Evolutionary conservation across 306 rosid genomes (phyloP).

Genomic region (Astragalus membranaceus): DNA sequence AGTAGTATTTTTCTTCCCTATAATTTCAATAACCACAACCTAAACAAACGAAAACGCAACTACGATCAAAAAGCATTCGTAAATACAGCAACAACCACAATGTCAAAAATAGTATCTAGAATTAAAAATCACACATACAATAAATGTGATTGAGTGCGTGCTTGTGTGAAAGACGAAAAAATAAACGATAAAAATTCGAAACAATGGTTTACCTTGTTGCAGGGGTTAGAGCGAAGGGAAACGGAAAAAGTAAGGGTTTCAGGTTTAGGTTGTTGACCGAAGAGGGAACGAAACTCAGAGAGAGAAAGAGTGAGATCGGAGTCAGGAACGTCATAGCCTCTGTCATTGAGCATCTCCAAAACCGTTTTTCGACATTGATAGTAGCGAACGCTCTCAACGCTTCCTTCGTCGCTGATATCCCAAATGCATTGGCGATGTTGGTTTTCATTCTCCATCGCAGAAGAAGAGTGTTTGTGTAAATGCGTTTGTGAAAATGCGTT

Average conservation of each 20-base stretch:
- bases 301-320: conserved; percentile 31
- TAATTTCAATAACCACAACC: background rate
- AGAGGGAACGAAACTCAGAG: conserved; percentile 26
- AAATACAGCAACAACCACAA: background rate
- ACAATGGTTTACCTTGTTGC: conserved; percentile 23
- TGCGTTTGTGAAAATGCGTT: too few species aligned
- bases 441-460: background rate
- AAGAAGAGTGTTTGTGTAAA: background rate
- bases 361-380: conserved; percentile 26
- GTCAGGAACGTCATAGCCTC: conserved; percentile 40
- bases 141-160: too few species aligned
- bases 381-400: conserved; percentile 35
- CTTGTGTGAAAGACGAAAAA: background rate
- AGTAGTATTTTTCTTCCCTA: too few species aligned
- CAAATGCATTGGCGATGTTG: background rate
- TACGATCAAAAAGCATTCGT: too few species aligned
- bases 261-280: conserved; percentile 28
- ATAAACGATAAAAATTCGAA: background rate
- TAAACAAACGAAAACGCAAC: too few species aligned
- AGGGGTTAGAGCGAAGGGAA: conserved; percentile 27
- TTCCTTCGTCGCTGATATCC: conserved; percentile 15
- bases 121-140: background rate
- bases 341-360: conserved; percentile 42
- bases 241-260: conserved; percentile 18
- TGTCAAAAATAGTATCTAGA: background rate